Evolutionary conservation across 2,329 filamentous ascomycete species (phyloP), one percentile per base, ranked within the genome.

Genomic region (Fusarium nygamai): DNA sequence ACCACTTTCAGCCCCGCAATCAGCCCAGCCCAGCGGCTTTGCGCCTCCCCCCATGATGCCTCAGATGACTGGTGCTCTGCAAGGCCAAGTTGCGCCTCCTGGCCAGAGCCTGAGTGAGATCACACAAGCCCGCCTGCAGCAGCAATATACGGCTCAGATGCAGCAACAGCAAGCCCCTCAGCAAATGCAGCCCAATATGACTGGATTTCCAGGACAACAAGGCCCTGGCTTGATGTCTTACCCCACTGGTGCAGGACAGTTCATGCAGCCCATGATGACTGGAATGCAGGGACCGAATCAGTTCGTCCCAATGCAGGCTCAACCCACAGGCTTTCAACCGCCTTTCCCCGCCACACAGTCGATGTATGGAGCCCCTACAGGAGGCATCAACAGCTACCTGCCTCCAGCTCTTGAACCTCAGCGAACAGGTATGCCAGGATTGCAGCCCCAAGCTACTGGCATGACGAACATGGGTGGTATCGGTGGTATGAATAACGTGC

Each of bases 1-100:
- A 69, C 93, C 96, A 13, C 88, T 96, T 19, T 98, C 96, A 46
- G 96, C 96, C 44, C 96, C 96, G 33, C 93, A 94, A 81, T 93
- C 94, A 61, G 92, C 90, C 57, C 92, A 93, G 79, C 91, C 91
- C 51, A 95, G 88, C 81, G 88, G 87, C 9, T 96, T 97, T 81
- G 89, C 89, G 13, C 89, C 92, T 24, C 91, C 94, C 57, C 91
- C 94, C 22, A 84, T 98, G 75, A 92, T 95, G 80, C 91, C 94
- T 60, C 96, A 98, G 80, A 89, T 95, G 82, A 98, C 96, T 10
- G 95, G 96, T 14, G 87, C 78, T 27, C 65, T 89, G 61, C 89
- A 90, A 78, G 85, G 85, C 17, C 91, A 91, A 72, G 86, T 94
- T 64, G 92, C 93, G 34, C 90, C 92, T 36, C 89, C 90, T 7